A percentile compares a stretch with the other conserved stretches of the same genome.
Conservation (phyloP, 1,284 basidiomycete species). For the Cryptococcus hybrid region DNA sequence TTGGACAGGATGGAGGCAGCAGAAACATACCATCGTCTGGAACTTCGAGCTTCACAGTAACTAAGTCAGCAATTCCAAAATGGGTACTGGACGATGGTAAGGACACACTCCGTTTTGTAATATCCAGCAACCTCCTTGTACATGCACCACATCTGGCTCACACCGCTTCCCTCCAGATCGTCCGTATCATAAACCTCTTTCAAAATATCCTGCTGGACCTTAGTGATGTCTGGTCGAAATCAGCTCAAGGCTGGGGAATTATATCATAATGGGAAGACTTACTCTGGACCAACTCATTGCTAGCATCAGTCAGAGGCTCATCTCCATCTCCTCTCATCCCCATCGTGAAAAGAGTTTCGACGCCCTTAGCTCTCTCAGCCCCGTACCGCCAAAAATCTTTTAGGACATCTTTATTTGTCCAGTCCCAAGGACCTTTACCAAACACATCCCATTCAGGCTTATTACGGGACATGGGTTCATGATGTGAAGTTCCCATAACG, state of each 20-base stretch:
- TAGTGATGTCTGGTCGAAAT: conserved; percentile 52
- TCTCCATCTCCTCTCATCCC: conserved; percentile 44
- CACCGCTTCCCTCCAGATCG: background rate
- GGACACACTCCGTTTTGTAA: conserved; percentile 61
- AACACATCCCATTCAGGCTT: conserved; percentile 27
- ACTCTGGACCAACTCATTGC: conserved; percentile 27
- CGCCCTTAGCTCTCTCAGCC: conserved; percentile 29
- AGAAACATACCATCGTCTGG: conserved; percentile 37
- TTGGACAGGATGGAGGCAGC: too few species aligned
- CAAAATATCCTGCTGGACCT: conserved; percentile 64
- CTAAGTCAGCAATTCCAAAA: conserved; percentile 35
- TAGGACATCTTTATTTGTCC: conserved; percentile 22
- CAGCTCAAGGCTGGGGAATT: background rate
- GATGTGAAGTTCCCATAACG: conserved; percentile 59
- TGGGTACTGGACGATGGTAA: background rate
- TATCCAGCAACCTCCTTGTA: conserved; percentile 63
- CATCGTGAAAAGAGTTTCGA: conserved; percentile 34
- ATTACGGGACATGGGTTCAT: conserved; percentile 49
- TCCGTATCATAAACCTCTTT: conserved; percentile 56
- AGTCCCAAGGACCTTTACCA: conserved; percentile 24
- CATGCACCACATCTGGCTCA: conserved; percentile 22
- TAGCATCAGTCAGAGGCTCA: conserved; percentile 26
- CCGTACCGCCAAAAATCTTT: conserved; percentile 34
- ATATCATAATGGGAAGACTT: conserved; percentile 3
- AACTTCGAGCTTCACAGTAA: conserved; percentile 22